phyloP scores from a whole-genome alignment of 1,284 basidiomycete genomes.

The Lentinula novae-zelandiae region DNA sequence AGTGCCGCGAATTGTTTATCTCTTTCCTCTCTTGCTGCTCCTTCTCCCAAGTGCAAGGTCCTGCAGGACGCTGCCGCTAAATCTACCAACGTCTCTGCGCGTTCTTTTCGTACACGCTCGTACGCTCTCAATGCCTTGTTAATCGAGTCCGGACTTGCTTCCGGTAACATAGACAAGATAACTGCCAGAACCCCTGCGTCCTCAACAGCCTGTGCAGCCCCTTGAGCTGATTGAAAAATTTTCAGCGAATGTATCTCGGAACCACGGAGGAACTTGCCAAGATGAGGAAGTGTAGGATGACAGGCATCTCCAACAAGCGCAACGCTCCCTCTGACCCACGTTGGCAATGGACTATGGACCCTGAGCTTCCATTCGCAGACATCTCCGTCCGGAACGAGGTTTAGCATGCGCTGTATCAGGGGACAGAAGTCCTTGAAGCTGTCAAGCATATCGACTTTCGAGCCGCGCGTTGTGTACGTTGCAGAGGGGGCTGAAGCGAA shows the following conservation, averaged over 20 bases:
- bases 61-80: conserved; percentile 18
- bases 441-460: conserved; percentile 18
- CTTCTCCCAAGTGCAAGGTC: conserved; percentile 16
- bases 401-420: conserved; percentile 16
- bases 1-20: conserved; percentile 18
- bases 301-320: conserved; percentile 23
- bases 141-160: conserved; percentile 10
- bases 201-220: conserved; percentile 23
- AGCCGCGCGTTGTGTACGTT: conserved; percentile 19
- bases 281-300: conserved; percentile 21
- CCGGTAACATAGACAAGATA: conserved; percentile 15
- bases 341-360: conserved; percentile 19
- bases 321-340: conserved; percentile 19
- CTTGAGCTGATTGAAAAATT: conserved; percentile 9
- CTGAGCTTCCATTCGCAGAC: conserved; percentile 24
- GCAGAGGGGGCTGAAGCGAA: conserved; percentile 19
- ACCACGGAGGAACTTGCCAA: not conserved
- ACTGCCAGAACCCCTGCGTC: conserved; percentile 19
- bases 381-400: conserved; percentile 17
- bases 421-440: conserved; percentile 21
- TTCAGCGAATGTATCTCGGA: not conserved
- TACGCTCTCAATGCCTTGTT: conserved; percentile 18
- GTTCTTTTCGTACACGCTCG: conserved; percentile 19
- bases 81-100: conserved; percentile 18
- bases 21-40: conserved; percentile 16